Conservation (phyloP, 1,139 yeast genomes). For the Nakaseomyces sp. region DNA sequence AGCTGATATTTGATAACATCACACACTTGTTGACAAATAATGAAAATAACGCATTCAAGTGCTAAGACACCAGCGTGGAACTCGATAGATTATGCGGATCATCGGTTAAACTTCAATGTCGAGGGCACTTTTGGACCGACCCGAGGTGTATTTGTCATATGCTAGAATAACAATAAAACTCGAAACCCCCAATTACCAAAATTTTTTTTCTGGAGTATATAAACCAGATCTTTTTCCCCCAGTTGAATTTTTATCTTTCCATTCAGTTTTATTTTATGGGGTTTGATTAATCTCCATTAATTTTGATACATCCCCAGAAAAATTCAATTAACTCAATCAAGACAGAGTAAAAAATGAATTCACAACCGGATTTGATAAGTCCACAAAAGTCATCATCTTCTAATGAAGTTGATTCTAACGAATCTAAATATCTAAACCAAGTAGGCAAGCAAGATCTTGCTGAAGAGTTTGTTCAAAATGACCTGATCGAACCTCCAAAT, state of each 20-base stretch:
- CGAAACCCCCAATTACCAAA: neutral
- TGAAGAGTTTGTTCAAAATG: constrained; percentile 2
- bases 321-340: neutral
- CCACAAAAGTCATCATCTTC: constrained; percentile 20
- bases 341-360: constrained; percentile 10
- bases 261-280: constrained; percentile 61
- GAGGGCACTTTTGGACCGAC: neutral
- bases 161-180: neutral
- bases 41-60: constrained; percentile 1
- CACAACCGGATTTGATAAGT: constrained; percentile 19
- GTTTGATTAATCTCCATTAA: constrained; percentile 61
- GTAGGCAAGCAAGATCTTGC: constrained; percentile 6
- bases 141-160: neutral
- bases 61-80: neutral
- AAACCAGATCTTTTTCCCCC: constrained; percentile 2
- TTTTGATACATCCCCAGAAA: neutral
- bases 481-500: constrained; percentile 1
- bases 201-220: constrained; percentile 5
- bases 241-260: constrained; percentile 41
- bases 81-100: neutral
- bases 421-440: constrained; percentile 5
- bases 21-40: neutral
- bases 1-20: neutral
- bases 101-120: neutral
- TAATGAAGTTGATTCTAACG: constrained; percentile 10